These are phyloP conservation scores for Pascua guehoae DNA, from an alignment of 1,284 basidiomycete genomes.

Conservation along the genomic window DNA sequence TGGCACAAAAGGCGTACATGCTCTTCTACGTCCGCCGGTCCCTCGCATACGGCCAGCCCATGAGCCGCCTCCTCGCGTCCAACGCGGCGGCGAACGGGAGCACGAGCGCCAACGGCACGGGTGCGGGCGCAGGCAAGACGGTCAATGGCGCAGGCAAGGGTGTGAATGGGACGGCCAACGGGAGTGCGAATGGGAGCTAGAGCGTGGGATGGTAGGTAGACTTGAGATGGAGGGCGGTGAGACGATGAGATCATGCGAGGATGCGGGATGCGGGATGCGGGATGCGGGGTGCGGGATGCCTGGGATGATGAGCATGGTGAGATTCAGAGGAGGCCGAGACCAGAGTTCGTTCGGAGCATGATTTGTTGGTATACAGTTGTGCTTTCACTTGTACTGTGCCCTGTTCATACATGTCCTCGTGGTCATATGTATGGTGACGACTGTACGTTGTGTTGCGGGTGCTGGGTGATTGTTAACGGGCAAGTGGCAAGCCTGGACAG, in stretches of 20 bases:
- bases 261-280: neutral
- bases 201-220: too few species aligned
- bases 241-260: too few species aligned
- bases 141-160: conserved; percentile 4
- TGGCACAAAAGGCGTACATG: conserved; percentile 78
- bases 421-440: too few species aligned
- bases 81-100: conserved; percentile 3
- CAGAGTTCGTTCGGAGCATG: too few species aligned
- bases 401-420: too few species aligned
- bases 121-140: conserved; percentile 9
- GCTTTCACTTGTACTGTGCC: too few species aligned
- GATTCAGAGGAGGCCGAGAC: too few species aligned
- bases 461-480: too few species aligned
- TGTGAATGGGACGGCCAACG: conserved; percentile 3
- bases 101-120: conserved; percentile 4
- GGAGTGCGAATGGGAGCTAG: conserved; percentile 2
- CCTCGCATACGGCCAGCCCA: conserved; percentile 60
- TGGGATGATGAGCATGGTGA: neutral
- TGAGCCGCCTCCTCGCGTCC: conserved; percentile 11
- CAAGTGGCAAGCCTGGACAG: too few species aligned
- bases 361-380: too few species aligned
- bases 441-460: too few species aligned
- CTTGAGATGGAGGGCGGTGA: too few species aligned
- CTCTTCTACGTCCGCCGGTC: conserved; percentile 86
- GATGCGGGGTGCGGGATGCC: neutral